Conservation (phyloP, 164 flowering plant species). For the Tetracentron sinense region DNA sequence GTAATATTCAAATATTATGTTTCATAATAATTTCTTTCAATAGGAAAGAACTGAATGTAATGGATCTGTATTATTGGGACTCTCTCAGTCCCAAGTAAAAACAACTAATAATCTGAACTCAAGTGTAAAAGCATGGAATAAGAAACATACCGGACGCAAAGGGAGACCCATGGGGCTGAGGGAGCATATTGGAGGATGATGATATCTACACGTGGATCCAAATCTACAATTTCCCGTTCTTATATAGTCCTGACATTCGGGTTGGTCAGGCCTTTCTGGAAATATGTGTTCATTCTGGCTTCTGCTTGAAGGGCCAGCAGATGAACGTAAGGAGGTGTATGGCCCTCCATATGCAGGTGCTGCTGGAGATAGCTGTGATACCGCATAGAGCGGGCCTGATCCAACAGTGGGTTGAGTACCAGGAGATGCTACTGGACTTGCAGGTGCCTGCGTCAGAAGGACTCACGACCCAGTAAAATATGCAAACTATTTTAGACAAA, state of each 20-base stretch:
- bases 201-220: slow-evolving; percentile 87
- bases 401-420: slow-evolving; percentile 49
- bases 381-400: slow-evolving; percentile 51
- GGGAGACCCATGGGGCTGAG: slow-evolving; percentile 82
- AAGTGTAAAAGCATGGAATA: not conserved
- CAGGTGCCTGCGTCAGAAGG: slow-evolving; percentile 49
- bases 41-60: not conserved
- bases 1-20: not conserved
- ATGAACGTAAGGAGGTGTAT: slow-evolving; percentile 37
- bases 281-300: slow-evolving; percentile 54
- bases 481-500: not conserved
- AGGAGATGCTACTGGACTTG: slow-evolving; percentile 51
- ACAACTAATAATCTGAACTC: not conserved
- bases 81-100: not conserved
- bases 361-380: slow-evolving; percentile 61
- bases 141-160: slow-evolving; percentile 66
- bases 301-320: slow-evolving; percentile 49
- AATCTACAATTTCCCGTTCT: slow-evolving; percentile 92
- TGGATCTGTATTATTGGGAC: not conserved
- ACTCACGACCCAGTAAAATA: slow-evolving; percentile 2
- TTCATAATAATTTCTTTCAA: not conserved
- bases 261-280: slow-evolving; percentile 93
- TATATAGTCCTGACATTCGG: slow-evolving; percentile 84
- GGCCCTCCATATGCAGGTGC: slow-evolving; percentile 63
- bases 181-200: slow-evolving; percentile 66